Evolutionary conservation across 352 stramenopile genomes (phyloP).

Genomic region (Phytophthora crassamura): DNA sequence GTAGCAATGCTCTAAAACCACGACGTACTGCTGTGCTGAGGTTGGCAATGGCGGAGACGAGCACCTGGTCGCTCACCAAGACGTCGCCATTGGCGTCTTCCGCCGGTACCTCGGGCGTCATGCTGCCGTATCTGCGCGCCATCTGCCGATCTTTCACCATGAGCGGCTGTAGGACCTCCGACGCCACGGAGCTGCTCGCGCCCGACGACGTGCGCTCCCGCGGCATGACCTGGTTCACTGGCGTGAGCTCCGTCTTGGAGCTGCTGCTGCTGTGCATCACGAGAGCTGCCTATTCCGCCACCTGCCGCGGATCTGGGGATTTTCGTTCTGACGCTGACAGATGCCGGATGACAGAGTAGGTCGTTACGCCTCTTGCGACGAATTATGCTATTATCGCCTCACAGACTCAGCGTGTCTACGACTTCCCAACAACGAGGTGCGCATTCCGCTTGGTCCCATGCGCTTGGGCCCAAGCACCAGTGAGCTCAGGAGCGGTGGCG

Average conservation of each 20-base stretch:
- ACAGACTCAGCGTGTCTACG: not conserved
- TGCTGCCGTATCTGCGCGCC: conserved; percentile 31
- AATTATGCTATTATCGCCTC: too few relatives aligned
- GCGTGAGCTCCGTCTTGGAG: conserved; percentile 6
- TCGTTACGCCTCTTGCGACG: too few relatives aligned
- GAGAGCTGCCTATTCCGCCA: conserved; percentile 12
- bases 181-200: conserved; percentile 18
- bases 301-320: too few relatives aligned
- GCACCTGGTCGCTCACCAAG: conserved; percentile 47
- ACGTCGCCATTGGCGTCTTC: conserved; percentile 4
- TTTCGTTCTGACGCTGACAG: too few relatives aligned
- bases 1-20: not conserved
- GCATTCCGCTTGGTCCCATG: too few relatives aligned
- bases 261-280: conserved; percentile 19
- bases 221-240: conserved; percentile 24
- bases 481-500: not conserved
- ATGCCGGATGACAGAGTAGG: too few relatives aligned
- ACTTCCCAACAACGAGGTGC: too few relatives aligned
- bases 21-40: conserved; percentile 75
- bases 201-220: conserved; percentile 22
- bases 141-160: conserved; percentile 24
- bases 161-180: conserved; percentile 31
- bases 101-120: conserved; percentile 9
- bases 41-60: conserved; percentile 83
- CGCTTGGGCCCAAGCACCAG: not conserved